Evolutionary conservation across 768 basidiomycete species (phyloP), one percentile per base, ranked within the genome.

Genomic region (Porphyrellus cyaneotinctus): DNA sequence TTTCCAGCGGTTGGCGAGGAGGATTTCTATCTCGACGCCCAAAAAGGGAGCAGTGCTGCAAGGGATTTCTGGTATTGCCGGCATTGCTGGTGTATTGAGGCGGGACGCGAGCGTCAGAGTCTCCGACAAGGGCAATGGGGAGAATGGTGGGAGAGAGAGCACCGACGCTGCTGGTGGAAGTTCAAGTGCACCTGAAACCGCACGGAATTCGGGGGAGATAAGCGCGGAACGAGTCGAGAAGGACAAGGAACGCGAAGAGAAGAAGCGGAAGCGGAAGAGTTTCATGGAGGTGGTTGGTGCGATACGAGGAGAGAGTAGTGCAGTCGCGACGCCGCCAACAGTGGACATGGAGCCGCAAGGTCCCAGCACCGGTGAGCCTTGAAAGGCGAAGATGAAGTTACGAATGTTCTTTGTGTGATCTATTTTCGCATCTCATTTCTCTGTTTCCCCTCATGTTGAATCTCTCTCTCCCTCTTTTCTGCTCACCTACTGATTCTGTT

Each of bases 1-100:
- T 62, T 88, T 93, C 75, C 88, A 90, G 66, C 79, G 88, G 17
- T 64, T 92, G 33, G 90, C 88, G 15, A 75, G 88, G 54, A 76
- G 82, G 56, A 84, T 92, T 50, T 90, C 88, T 11, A 68, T 88
- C 75, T 26, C 70, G 11, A 78, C 83, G 0, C 77, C 79, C 42
- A 79, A 84, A 24, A 78, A 80, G 56, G 79, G 78, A 33, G 78
- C 76, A 22, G 71, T 75, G 11, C 74, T 79, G 17, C 78, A 76
- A 9, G 77, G 68, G 3, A 70, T 74, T 33, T 60, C 64, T 3
- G 63, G 57, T 18, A 62, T 68, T 7, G 68, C 67, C 24, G 58
- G 61, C 8, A 66, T 67, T 7, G 65, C 65, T 2, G 59, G 60
- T 38, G 69, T 70, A 33, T 32, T 69, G 43, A 67, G 62, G 36